phyloP scores from a whole-genome alignment of 1,284 basidiomycete species.

The Erythrobasidium hasegawianum region DNA sequence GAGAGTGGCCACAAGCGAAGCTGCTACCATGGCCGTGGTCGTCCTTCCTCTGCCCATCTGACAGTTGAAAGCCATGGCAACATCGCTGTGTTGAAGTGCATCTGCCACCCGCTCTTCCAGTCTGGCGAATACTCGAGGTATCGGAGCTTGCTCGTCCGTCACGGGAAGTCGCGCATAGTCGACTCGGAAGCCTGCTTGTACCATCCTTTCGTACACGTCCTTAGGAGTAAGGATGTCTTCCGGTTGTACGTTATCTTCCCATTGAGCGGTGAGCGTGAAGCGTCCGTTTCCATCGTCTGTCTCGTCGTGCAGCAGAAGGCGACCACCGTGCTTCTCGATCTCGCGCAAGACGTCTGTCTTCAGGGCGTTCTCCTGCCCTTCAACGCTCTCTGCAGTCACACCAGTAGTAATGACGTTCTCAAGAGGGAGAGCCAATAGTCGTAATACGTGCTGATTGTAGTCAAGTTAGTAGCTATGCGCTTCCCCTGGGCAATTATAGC shows the following conservation, averaged over 20 bases:
- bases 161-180: constrained; percentile 82
- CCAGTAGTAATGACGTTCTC: constrained; percentile 74
- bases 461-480: neutral
- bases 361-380: constrained; percentile 84
- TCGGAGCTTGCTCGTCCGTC: constrained; percentile 90
- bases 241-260: constrained; percentile 40
- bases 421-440: constrained; percentile 81
- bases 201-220: constrained; percentile 73
- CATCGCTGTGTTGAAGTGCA: constrained; percentile 61
- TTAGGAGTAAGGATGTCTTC: constrained; percentile 87
- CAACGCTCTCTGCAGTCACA: constrained; percentile 85
- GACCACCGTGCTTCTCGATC: constrained; percentile 66
- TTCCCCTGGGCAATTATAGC: neutral
- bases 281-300: constrained; percentile 85
- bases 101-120: constrained; percentile 68
- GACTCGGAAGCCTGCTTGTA: constrained; percentile 76
- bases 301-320: constrained; percentile 87
- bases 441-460: constrained; percentile 57
- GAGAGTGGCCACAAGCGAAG: constrained; percentile 80
- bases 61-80: constrained; percentile 48
- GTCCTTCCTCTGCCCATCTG: constrained; percentile 57
- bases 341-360: constrained; percentile 87
- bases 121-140: constrained; percentile 75
- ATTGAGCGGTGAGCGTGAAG: constrained; percentile 56
- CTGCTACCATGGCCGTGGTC: constrained; percentile 90